Conservation (phyloP, 805 yeast species). For the Metschnikowia arizonensis region DNA sequence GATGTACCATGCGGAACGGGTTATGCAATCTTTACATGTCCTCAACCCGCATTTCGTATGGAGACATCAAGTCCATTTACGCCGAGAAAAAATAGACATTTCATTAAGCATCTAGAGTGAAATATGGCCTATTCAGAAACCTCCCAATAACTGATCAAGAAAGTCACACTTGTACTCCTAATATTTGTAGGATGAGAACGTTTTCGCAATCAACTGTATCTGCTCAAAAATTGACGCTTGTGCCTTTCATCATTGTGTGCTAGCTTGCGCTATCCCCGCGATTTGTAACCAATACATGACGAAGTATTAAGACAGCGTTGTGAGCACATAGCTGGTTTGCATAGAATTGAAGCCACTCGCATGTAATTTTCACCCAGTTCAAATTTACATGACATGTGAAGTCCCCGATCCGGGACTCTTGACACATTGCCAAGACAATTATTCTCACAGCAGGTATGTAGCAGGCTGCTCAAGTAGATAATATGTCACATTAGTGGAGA, state of each 20-base stretch:
- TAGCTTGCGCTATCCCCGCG: background rate
- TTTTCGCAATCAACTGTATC: background rate
- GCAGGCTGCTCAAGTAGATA: background rate
- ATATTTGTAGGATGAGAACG: background rate
- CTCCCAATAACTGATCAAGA: background rate
- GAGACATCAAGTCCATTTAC: no score
- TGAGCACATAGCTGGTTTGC: background rate
- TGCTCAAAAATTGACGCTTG: background rate
- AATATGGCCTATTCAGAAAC: no score
- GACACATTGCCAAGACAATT: background rate
- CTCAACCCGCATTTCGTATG: background rate
- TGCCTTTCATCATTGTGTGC: background rate
- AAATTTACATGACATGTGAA: background rate
- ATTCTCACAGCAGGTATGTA: no score
- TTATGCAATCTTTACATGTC: no score
- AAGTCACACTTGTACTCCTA: background rate
- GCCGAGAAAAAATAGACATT: no score
- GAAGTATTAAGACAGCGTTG: background rate
- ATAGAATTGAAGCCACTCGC: background rate
- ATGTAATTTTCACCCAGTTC: background rate
- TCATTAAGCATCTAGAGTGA: no score
- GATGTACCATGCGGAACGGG: no score
- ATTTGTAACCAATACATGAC: slow-evolving; percentile 1
- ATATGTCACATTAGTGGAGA: no score
- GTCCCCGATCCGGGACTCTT: background rate